Conservation (phyloP, 345 rosid genomes). For the Toxicodendron radicans region DNA sequence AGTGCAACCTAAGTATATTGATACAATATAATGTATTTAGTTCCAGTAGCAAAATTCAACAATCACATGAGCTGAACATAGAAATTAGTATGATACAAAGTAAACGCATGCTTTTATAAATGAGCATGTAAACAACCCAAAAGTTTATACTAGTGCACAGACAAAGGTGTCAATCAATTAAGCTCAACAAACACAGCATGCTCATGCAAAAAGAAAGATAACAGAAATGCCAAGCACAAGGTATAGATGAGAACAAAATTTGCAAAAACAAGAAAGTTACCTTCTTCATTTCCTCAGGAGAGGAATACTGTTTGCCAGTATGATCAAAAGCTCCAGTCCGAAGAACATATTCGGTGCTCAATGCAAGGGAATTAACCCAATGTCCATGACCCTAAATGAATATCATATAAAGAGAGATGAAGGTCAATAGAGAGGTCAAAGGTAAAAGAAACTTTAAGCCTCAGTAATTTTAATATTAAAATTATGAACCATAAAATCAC, state of each 20-base stretch:
- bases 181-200: too few relatives aligned
- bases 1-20: slow-evolving; percentile 56
- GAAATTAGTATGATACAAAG: not conserved
- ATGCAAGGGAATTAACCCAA: slow-evolving; percentile 96
- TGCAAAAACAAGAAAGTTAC: slow-evolving; percentile 28
- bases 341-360: slow-evolving; percentile 93
- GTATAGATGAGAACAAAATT: not conserved
- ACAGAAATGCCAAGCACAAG: slow-evolving; percentile 17
- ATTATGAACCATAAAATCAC: not conserved
- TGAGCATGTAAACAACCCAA: not conserved
- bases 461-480: not conserved
- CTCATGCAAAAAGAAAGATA: not conserved
- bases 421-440: slow-evolving; percentile 1
- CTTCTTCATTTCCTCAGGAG: slow-evolving; percentile 82
- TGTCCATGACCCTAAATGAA: slow-evolving; percentile 87
- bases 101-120: not conserved
- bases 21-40: slow-evolving; percentile 8
- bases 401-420: slow-evolving; percentile 2
- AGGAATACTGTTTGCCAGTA: slow-evolving; percentile 71
- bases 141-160: not conserved
- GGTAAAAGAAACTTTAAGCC: not conserved
- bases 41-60: not conserved
- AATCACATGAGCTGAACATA: not conserved
- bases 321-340: slow-evolving; percentile 97
- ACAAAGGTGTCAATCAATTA: not conserved